Conservation (phyloP, 257 asterid genomes). For the Solanum neorickii region DNA sequence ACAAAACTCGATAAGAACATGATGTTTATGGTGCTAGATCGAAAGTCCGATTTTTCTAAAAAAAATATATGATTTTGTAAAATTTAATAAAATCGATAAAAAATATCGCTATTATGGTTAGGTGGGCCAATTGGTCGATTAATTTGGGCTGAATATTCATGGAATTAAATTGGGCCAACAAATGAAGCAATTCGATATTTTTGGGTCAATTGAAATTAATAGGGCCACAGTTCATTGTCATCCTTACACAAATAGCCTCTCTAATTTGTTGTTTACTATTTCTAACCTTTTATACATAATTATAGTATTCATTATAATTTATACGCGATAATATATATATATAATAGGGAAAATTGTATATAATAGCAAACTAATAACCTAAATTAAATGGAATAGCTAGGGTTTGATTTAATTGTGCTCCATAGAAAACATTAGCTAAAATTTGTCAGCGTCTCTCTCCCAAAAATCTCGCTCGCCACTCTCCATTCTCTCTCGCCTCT, state of each 20-base stretch:
- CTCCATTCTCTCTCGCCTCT: no score
- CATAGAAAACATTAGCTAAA: no score
- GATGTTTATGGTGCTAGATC: background rate
- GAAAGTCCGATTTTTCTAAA: accelerated
- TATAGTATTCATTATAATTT: no score
- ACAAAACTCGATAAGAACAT: background rate
- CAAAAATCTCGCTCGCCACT: no score
- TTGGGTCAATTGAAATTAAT: background rate
- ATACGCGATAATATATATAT: no score
- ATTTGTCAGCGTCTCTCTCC: no score
- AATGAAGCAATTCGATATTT: background rate
- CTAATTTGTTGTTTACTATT: no score
- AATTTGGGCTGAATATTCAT: background rate
- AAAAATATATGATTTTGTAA: background rate
- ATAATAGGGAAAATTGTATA: no score
- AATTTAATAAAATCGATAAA: background rate
- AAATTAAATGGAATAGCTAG: no score
- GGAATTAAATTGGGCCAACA: background rate
- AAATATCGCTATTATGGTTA: background rate
- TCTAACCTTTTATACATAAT: no score
- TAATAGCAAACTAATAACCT: no score
- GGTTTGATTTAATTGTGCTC: no score
- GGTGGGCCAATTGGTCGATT: background rate
- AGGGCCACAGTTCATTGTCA: background rate
- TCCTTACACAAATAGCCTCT: background rate